Base-by-base conservation (phyloP, 441 rosid species). In the Melianthus villosus region DNA sequence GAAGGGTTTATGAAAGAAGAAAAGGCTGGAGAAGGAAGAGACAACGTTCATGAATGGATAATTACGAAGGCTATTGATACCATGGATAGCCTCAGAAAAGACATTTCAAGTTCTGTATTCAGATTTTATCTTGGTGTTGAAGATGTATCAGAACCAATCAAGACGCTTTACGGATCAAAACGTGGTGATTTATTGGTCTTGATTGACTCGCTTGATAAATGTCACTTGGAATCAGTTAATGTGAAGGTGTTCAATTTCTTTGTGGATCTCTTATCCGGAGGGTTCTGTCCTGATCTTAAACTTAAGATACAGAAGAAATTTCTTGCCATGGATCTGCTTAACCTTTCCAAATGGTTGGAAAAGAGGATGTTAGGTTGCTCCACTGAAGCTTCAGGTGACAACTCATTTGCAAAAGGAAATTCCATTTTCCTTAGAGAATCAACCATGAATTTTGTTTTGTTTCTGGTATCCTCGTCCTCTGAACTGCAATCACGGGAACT, bases 301-400 rank as follows among this genome's bases (percentile, higher is more conserved):
- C 74, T 60, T 45, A 79, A 68, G 67, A 49, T 79, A 33, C 77
- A 75, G 51, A 50, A 60, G 42, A 79, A 69, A 41, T 77, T 82
- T 59, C 56, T 73, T 53, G 66, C 59, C 50, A 82, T 79, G 96
- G 97, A 82, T 69, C 38, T 68, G 61, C 55, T 38, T 54, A 34
- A 40, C 42, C 61, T 93, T 63, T 89, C 94, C 46, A 68, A 65
- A 49, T 82, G 94, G 99, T 64, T 93, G 69, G 97, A 79, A 76
- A 76, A 68, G 64, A 77, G 85, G 60, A 69, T 93, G 46, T 70
- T 87, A 57, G 96, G 99, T 69, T 67, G 67, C 68, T 40, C 54
- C 34, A 38, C 53, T 53, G 91, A 79, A 54, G 59, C 64, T 40
- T 50, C 72, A 19, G 73, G 62, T 42, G 85, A 75, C 23, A 40